These are phyloP conservation scores for Tilletia horrida DNA, from an alignment of 1,284 basidiomycete genomes.

Conservation along the genomic window DNA sequence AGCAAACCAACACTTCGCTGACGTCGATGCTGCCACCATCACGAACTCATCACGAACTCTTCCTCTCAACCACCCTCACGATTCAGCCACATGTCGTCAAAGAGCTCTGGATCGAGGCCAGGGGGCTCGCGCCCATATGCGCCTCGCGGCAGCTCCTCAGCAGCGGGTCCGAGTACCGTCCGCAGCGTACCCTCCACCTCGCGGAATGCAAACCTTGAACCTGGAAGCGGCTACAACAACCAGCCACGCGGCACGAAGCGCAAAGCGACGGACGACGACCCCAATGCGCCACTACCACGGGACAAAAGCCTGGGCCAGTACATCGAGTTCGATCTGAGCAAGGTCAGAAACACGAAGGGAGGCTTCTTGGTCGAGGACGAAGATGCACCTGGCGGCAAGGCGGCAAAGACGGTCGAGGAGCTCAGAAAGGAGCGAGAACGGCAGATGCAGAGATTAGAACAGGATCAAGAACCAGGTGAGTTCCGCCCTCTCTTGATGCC, in stretches of 20 bases:
- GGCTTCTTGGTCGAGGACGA: constrained; percentile 50
- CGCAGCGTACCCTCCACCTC: constrained; percentile 4
- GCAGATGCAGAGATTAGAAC: constrained; percentile 42
- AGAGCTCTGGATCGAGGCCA: too few species aligned
- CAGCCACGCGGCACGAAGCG: constrained; percentile 6
- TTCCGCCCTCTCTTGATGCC: background rate
- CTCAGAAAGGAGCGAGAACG: constrained; percentile 47
- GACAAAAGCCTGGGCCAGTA: constrained; percentile 51
- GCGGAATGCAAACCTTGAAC: background rate
- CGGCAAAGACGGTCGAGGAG: constrained; percentile 44
- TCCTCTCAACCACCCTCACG: too few species aligned
- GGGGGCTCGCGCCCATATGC: too few species aligned
- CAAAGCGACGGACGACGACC: background rate
- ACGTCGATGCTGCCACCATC: too few species aligned
- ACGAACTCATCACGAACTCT: too few species aligned
- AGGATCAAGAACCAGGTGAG: constrained; percentile 38
- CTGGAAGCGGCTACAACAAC: background rate
- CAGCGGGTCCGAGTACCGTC: background rate
- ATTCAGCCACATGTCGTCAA: too few species aligned
- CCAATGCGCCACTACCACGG: constrained; percentile 31
- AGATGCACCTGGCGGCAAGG: constrained; percentile 17
- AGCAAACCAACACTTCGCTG: too few species aligned
- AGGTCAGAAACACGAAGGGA: constrained; percentile 51
- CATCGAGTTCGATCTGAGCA: constrained; percentile 53
- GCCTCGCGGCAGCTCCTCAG: too few species aligned